Conservation (phyloP, 148 eudicot genomes). For the Polygonum maritimum region DNA sequence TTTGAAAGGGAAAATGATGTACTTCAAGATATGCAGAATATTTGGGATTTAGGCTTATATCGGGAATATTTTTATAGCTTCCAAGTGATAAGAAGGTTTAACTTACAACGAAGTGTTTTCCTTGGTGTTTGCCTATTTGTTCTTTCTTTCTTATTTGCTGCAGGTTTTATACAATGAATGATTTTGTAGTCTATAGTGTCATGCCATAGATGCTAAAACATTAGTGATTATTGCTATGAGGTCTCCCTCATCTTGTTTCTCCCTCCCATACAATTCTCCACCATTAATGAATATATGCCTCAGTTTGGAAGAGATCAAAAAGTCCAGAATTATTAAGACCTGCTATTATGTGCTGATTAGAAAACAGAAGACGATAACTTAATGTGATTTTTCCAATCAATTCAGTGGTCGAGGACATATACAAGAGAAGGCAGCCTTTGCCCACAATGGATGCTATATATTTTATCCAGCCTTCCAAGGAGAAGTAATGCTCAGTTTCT, state of each 20-base stretch:
- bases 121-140: background rate
- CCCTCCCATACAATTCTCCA: background rate
- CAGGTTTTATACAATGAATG: background rate
- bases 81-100: background rate
- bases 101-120: background rate
- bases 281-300: background rate
- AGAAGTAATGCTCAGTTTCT: conserved; percentile 44
- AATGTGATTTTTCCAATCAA: background rate
- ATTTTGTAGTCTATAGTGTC: background rate
- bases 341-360: background rate
- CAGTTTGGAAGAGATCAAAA: background rate
- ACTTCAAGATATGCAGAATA: background rate
- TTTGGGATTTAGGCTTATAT: background rate
- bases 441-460: conserved; percentile 93
- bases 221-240: background rate
- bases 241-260: background rate
- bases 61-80: background rate
- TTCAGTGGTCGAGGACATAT: conserved; percentile 95
- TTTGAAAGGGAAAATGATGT: background rate
- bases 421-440: conserved; percentile 81
- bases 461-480: conserved; percentile 81
- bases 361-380: background rate
- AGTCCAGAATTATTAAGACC: background rate
- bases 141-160: too few species aligned
- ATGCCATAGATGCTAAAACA: background rate